A percentile compares a stretch with the other conserved stretches of the same genome.
These are phyloP conservation scores for Leccinum obscurum DNA, from an alignment of 768 basidiomycete genomes.

Conservation along the genomic window DNA sequence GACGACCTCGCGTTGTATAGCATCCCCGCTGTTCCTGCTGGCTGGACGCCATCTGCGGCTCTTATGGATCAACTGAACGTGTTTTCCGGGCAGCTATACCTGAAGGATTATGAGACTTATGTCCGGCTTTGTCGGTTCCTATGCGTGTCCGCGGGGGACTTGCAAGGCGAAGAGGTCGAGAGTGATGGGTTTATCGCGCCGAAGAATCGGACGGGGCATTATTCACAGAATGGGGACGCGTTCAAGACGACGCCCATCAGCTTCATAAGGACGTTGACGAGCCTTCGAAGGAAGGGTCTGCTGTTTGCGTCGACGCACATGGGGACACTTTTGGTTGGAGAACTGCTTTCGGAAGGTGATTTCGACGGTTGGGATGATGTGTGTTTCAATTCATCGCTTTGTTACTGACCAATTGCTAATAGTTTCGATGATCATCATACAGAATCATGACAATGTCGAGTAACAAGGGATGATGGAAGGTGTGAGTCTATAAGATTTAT, in stretches of 20 bases:
- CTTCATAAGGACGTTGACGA: not conserved
- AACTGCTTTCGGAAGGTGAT: not conserved
- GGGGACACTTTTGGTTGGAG: no score
- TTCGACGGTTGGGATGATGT: not conserved
- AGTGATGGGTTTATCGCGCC: slow-evolving; percentile 19
- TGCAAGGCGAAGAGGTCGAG: slow-evolving; percentile 1
- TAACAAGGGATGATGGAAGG: not conserved
- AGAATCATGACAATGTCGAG: not conserved
- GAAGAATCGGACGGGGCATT: slow-evolving; percentile 7
- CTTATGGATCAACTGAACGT: not conserved
- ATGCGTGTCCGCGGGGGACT: slow-evolving; percentile 6
- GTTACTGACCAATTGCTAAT: no score
- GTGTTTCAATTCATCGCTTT: not conserved
- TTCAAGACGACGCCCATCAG: slow-evolving; percentile 34
- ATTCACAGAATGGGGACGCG: slow-evolving; percentile 27
- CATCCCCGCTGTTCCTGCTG: not conserved
- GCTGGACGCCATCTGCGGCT: not conserved
- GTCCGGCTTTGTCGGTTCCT: not conserved
- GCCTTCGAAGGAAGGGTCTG: not conserved
- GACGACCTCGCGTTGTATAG: not conserved
- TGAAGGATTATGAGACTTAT: not conserved
- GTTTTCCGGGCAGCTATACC: not conserved
- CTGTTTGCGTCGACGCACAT: not conserved
- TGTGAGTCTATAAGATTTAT: no score
- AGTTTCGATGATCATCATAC: no score